Base-by-base conservation (phyloP, 1,284 basidiomycete species). In the Cryptococcus hybrid region DNA sequence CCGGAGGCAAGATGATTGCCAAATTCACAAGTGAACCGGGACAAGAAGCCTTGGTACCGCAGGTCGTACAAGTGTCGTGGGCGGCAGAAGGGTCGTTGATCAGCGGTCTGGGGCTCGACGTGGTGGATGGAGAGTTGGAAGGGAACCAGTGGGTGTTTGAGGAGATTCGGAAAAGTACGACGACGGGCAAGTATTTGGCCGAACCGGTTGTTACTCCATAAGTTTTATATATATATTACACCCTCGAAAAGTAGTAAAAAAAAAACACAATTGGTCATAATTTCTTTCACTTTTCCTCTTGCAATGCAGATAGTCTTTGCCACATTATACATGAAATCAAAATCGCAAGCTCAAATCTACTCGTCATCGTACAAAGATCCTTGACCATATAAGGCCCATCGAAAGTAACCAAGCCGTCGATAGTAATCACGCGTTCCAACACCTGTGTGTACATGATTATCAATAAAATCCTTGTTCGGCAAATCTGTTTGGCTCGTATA, bases 361-460 rank as follows among this genome's bases (percentile, higher is more conserved):
- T 30, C 18, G 35, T 49, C 51, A 36, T 65, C 56, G 47, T 74
- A 71, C 55, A 69, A 60, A 80, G 63, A 64, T 79, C 77, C 79
- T 95, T 95, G 81, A 89, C 91, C 92, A 97, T 96, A 77, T 96
- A 99, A 24, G 93, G 93, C 0, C 95, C 96, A 71, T 99, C 95
- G 56, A 76, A 88, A 86, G 78, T 96, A 98, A 3, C 94, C 94
- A 54, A 98, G 80, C 70, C 91, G 86, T 60, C 92, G 84, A 78
- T 97, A 96, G 76, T 97, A 97, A 74, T 94, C 93, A 67, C 91
- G 84, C 30, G 92, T 98, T 30, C 94, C 93, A 53, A 97, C 92
- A 64, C 90, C 30, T 30, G 30, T 30, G 18, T 30, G 30, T 30
- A 18, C 18, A 18, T 18, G 18, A 18, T 18, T 18, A 18, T 18